Evolutionary conservation across 306 rosid species (phyloP).

Genomic region (Gastrolobium villosum): DNA sequence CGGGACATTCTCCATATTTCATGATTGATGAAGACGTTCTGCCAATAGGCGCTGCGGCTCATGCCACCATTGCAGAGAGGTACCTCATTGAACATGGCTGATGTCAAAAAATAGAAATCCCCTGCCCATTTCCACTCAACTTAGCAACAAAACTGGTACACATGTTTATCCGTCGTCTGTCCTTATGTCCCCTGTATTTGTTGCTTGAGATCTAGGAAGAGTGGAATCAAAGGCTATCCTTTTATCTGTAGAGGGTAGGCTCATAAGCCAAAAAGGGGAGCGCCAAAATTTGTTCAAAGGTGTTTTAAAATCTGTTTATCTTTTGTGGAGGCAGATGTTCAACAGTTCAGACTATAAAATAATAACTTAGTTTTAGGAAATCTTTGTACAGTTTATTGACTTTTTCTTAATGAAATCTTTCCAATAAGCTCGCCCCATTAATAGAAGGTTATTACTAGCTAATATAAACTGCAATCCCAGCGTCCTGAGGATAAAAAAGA

Average conservation of each 20-base stretch:
- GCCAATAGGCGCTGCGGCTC: slow-evolving; percentile 82
- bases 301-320: neutral
- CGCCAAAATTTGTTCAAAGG: neutral
- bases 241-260: slow-evolving; percentile 27
- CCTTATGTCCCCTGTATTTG: slow-evolving; percentile 33
- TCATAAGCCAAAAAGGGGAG: slow-evolving; percentile 14
- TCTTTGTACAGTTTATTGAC: slow-evolving; percentile 1
- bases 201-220: slow-evolving; percentile 37
- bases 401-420: neutral
- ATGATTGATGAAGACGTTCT: slow-evolving; percentile 90
- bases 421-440: neutral
- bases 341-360: slow-evolving; percentile 28
- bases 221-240: slow-evolving; percentile 13
- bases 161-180: slow-evolving; percentile 15
- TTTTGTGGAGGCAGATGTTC: slow-evolving; percentile 36
- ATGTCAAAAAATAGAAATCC: slow-evolving; percentile 11
- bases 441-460: neutral
- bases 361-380: slow-evolving; percentile 22
- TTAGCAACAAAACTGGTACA: slow-evolving; percentile 44
- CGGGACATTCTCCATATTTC: slow-evolving; percentile 92
- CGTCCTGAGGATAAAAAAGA: neutral
- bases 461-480: neutral
- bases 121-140: slow-evolving; percentile 1
- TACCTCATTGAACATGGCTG: slow-evolving; percentile 70
- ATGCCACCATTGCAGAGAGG: slow-evolving; percentile 91